Base-by-base conservation (phyloP, 225 moss, liverwort and hornwort genomes). In the Asterella californica region DNA sequence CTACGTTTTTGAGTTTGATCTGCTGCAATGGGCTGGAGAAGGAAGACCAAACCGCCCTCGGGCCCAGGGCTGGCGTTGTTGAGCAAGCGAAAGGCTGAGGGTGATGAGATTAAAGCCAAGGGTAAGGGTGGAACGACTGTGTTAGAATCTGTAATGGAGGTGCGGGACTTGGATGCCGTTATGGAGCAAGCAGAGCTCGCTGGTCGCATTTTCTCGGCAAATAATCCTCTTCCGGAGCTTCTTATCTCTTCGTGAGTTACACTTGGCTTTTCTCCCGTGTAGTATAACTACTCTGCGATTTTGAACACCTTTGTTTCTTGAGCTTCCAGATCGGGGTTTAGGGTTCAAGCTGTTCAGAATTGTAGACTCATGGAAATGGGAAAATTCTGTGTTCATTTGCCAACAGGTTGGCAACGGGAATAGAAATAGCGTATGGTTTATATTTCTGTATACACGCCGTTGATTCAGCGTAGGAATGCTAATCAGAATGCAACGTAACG, bases 151-250 rank as follows among this genome's bases (percentile, higher is more conserved):
- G 91, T 92, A 46, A 92, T 95, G 76, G 99, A 99, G 78, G 90
- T 94, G 59, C 91, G 95, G 34, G 93, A 99, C 77, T 89, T 99
- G 90, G 99, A 99, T 77, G 93, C 90, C 10, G 95, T 99, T 0
- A 93, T 99, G 95, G 99, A 99, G 88, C 93, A 93, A 84, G 99
- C 95, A 33, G 99, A 99, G 89, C 92, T 93, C 32, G 99, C 95
- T 5, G 99, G 99, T 6, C 91, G 90, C 4, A 84, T 99, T 7
- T 95, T 93, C 57, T 91, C 92, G 15, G 95, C 95, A 10, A 86
- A 90, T n/a, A 95, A 99, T 81, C 99, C 93, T 65, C 85, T 93
- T 71, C 92, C 92, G 9, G 91, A 95, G 81, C 93, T 99, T n/a
- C 90, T 99, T 24, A 78, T 99, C 10, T 84, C 85, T 65, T 90